Conservation (phyloP, 768 basidiomycete genomes). For the Tylopilus felleus region DNA sequence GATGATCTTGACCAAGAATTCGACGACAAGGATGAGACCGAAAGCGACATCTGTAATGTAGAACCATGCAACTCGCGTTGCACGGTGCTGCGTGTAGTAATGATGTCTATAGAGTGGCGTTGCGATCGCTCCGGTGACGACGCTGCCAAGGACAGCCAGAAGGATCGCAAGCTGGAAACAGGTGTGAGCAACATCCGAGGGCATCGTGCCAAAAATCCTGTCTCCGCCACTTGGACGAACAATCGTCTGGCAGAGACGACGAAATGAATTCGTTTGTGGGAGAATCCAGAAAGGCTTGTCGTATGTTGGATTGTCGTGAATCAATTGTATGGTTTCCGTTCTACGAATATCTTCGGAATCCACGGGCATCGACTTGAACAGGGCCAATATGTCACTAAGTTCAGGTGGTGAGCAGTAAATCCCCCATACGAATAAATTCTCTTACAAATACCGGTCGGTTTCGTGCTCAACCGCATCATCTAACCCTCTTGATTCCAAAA, state of each 20-base stretch:
- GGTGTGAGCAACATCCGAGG: slow-evolving; percentile 60
- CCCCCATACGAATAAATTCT: background rate
- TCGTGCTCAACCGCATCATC: slow-evolving; percentile 48
- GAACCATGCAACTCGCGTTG: slow-evolving; percentile 75
- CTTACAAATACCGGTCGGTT: slow-evolving; percentile 70
- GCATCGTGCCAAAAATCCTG: slow-evolving; percentile 75
- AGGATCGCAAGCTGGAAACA: slow-evolving; percentile 77
- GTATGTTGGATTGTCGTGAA: slow-evolving; percentile 81
- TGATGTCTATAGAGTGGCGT: slow-evolving; percentile 79
- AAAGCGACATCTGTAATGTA: slow-evolving; percentile 74
- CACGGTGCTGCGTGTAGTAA: slow-evolving; percentile 60
- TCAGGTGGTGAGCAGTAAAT: background rate
- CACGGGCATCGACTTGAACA: slow-evolving; percentile 44
- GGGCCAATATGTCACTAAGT: slow-evolving; percentile 65
- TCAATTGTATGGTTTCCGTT: slow-evolving; percentile 82
- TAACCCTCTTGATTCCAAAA: slow-evolving; percentile 29
- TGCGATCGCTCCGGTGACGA: slow-evolving; percentile 81
- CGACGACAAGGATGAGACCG: slow-evolving; percentile 66
- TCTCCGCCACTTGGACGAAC: slow-evolving; percentile 82
- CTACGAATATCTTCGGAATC: slow-evolving; percentile 59
- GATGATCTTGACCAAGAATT: slow-evolving; percentile 86
- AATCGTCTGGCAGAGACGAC: slow-evolving; percentile 75
- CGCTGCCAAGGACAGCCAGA: slow-evolving; percentile 72
- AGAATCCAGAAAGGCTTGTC: slow-evolving; percentile 90
- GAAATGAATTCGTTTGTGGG: slow-evolving; percentile 70